Evolutionary conservation across 2,329 filamentous ascomycete genomes (phyloP), one percentile per base, ranked within the genome.

Genomic region (Pyrenophora teres): DNA sequence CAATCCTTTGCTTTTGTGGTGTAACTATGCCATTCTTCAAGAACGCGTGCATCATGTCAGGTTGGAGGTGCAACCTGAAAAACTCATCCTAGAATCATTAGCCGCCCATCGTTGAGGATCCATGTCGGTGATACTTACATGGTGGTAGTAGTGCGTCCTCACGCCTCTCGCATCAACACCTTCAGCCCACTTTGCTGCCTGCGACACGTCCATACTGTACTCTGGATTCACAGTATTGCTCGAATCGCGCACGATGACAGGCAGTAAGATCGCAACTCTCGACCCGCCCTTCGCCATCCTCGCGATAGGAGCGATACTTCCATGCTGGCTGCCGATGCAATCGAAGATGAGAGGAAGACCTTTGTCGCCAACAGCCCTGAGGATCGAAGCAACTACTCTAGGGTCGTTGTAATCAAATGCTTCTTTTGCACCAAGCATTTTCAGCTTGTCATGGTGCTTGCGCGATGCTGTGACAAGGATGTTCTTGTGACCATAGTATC

Each of bases 221-320:
- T 79, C 74, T 0, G 84, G 83, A 51, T 68, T 72, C 15, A 77
- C 70, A 0, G 72, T 73, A 4, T 77, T 74, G 0, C 73, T 78
- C 0, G 83, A 78, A 54, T 85, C 80, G 37, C 70, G 76, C 38
- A 84, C 57, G 50, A 87, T 83, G 13, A 87, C 78, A 0, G 85
- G 85, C 5, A 88, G 68, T 70, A 87, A 77, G 13, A 86, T 70
- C 0, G 83, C 85, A 0, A 87, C 81, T 19, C 70, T 81, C 3
- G 76, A 70, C 0, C 81, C 81, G 1, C 46, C 65, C 51, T 76
- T 76, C 4, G 77, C 74, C 19, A 87, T 65, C 49, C 76, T 76
- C 4, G 77, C 74, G 30, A 87, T 70, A 0, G 68, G 68, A 31
- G 32, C 44, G 9, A 72, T 51, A 40, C 66, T 70, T 6, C 67